Base-by-base conservation (phyloP, 345 rosid genomes). In the Gossypium thurberi region DNA sequence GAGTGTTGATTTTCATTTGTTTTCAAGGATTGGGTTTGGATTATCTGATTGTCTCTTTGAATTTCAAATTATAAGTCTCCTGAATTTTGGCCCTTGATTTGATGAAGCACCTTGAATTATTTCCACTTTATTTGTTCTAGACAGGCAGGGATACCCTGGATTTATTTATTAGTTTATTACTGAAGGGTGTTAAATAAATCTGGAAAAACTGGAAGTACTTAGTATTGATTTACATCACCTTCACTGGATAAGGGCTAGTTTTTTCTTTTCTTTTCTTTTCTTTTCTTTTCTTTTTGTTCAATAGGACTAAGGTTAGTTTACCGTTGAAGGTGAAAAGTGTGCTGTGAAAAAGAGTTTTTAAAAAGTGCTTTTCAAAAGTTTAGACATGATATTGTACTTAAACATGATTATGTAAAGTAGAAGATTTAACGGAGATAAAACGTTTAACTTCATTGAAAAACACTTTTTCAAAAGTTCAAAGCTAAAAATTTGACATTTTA, bases 81-180 rank as follows among this genome's bases (percentile, higher is more conserved):
- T 55, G 51, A 70, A 44, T 21, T 71, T 66, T 13, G 21, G 15
- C 42, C 25, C 23, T 40, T 21, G 8, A 26, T 44, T 59, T 60
- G 56, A 37, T 70, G 10, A 46, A 60, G 42, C 40, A 20, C 44
- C 74, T 21, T 58, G 56, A 46, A 72, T 59, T 15, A 48, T 48
- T 14, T 13, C 26, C 58, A 51, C 59, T 50, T 69, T 26, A 48
- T 26, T 50, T 48, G 33, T 17, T 21, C 55, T 47, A 47, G 37
- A 66, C 20, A 65, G 70, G 51, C 15, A 46, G 20, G n/a, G 53
- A 64, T 21, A 20, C 70, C 70, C 70, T 65, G 55, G 37, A 65
- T 20, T 21, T 10, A 46, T 47, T 65, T 44, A 43, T 43, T 33
- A 33, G 40, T 33, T 65, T 50, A 15, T 67, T n/a, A 2, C 25